phyloP scores from a whole-genome alignment of 306 rosid genomes.

The Pachyrhizus erosus region DNA sequence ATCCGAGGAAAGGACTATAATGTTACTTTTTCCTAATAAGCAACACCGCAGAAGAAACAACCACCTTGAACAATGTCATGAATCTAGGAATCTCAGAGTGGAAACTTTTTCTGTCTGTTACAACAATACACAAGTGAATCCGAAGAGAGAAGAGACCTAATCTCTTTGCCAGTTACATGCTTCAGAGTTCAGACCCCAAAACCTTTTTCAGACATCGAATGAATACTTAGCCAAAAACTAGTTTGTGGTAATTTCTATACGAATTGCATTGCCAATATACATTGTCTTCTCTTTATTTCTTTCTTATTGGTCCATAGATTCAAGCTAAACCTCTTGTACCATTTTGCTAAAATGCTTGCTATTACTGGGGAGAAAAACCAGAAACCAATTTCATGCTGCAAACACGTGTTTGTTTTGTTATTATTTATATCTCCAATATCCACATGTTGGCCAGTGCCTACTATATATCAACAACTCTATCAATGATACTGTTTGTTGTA shows the following conservation, averaged over 20 bases:
- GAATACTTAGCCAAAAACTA: neutral
- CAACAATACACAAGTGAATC: neutral
- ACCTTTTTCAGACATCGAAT: neutral
- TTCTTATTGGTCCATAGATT: neutral
- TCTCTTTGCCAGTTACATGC: neutral
- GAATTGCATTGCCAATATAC: neutral
- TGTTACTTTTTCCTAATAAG: neutral
- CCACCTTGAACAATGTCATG: neutral
- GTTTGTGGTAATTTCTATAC: neutral
- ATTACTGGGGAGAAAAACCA: neutral
- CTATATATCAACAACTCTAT: too few species aligned
- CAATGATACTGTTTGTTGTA: neutral
- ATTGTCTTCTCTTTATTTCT: neutral
- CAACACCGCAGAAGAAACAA: neutral
- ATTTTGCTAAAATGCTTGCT: neutral
- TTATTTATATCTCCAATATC: neutral
- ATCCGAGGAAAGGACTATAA: neutral
- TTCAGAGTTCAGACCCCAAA: conserved; percentile 13
- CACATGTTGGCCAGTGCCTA: too few species aligned
- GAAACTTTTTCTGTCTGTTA: neutral
- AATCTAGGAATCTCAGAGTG: neutral
- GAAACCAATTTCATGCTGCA: neutral
- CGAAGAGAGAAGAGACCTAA: neutral
- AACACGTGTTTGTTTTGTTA: neutral
- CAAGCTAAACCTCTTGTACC: neutral